phyloP scores from a whole-genome alignment of 192 early-diverging fungal species.

The Rhizophagus prolifer region DNA sequence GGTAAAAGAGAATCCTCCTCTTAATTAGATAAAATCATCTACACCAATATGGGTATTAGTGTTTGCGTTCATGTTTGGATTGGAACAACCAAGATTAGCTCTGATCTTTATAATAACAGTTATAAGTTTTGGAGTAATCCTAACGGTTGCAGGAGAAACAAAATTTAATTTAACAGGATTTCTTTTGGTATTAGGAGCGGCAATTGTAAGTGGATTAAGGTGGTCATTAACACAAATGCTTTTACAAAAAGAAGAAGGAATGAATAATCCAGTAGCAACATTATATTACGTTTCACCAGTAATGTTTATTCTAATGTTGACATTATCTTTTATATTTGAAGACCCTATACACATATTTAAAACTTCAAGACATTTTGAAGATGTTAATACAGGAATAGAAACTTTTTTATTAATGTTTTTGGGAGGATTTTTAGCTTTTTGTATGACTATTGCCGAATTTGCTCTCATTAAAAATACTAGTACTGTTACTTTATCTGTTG shows the following conservation, averaged over 20 bases:
- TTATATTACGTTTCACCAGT: constrained; percentile 73
- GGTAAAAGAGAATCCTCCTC: not conserved
- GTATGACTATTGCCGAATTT: constrained; percentile 78
- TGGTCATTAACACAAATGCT: constrained; percentile 83
- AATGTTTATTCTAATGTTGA: constrained; percentile 66
- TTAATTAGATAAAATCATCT: constrained; percentile 56
- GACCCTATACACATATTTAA: constrained; percentile 55
- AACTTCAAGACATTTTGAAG: constrained; percentile 55
- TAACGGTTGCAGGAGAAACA: constrained; percentile 75
- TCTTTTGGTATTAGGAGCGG: constrained; percentile 58
- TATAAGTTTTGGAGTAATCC: constrained; percentile 72
- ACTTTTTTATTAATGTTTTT: constrained; percentile 55
- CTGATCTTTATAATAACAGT: constrained; percentile 67
- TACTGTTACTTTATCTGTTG: constrained; percentile 80
- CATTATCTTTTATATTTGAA: constrained; percentile 54
- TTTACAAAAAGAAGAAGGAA: constrained; percentile 62
- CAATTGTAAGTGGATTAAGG: constrained; percentile 75
- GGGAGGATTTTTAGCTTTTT: constrained; percentile 77
- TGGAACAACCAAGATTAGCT: constrained; percentile 64
- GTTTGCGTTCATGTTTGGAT: constrained; percentile 79
- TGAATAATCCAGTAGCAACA: constrained; percentile 81
- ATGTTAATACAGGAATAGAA: constrained; percentile 35
- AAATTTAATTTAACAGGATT: constrained; percentile 59
- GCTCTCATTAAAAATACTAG: constrained; percentile 73
- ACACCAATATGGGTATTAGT: constrained; percentile 69